These are phyloP conservation scores for Paecilomyces sp. DNA, from an alignment of 2,329 filamentous ascomycete genomes.

Conservation along the genomic window DNA sequence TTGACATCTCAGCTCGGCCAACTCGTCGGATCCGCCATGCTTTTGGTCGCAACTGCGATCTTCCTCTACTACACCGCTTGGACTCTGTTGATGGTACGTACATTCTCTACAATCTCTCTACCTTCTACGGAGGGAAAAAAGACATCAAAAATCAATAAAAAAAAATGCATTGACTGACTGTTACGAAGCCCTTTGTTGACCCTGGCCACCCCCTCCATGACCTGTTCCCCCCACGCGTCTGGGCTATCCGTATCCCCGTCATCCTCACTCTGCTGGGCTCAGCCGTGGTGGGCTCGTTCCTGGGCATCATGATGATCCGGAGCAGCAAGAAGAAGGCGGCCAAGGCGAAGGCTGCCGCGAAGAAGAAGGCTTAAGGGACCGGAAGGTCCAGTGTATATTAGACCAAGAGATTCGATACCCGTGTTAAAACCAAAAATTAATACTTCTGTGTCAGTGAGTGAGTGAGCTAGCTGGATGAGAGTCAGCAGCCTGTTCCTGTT, in stretches of 20 bases:
- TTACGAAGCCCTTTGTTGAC: slow-evolving; percentile 84
- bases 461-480: neutral
- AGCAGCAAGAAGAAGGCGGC: slow-evolving; percentile 97
- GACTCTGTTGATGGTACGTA: slow-evolving; percentile 87
- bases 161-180: neutral
- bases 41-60: slow-evolving; percentile 63
- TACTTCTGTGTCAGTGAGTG: neutral
- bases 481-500: neutral
- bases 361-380: slow-evolving; percentile 61
- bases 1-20: slow-evolving; percentile 70
- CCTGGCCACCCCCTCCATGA: slow-evolving; percentile 86
- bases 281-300: slow-evolving; percentile 91
- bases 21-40: slow-evolving; percentile 69
- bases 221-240: slow-evolving; percentile 93
- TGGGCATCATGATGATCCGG: slow-evolving; percentile 95
- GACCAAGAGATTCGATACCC: neutral
- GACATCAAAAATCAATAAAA: too few species aligned
- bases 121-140: neutral
- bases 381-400: neutral
- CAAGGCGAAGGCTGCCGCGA: slow-evolving; percentile 75
- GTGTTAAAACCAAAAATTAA: neutral
- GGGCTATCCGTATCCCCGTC: slow-evolving; percentile 97
- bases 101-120: neutral
- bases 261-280: slow-evolving; percentile 88
- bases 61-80: slow-evolving; percentile 95